Percentiles rank a stretch among this genome's conserved stretches.
phyloP scores from a whole-genome alignment of 495 filamentous ascomycete species.

The Podospora appendiculata region DNA sequence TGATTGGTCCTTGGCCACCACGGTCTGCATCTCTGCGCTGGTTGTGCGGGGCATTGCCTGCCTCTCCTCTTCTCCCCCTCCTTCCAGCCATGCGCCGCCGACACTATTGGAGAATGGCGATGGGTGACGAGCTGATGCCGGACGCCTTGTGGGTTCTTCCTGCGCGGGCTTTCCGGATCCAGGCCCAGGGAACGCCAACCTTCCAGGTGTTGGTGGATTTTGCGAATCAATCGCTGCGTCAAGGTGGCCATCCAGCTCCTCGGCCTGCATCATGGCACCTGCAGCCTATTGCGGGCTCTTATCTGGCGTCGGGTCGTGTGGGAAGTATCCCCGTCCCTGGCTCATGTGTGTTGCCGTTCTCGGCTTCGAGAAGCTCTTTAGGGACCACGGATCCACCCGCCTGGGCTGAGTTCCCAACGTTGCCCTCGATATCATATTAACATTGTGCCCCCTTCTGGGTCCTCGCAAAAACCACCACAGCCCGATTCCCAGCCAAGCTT shows the following conservation, averaged over 20 bases:
- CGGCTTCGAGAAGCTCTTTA: slow-evolving; percentile 5
- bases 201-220: background rate
- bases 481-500: no score
- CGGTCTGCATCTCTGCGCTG: background rate
- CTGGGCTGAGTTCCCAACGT: background rate
- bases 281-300: background rate
- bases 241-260: background rate
- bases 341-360: slow-evolving; percentile 1
- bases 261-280: background rate
- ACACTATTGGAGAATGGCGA: background rate
- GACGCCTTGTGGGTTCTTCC: no score
- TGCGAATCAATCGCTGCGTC: slow-evolving; percentile 1
- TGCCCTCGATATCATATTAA: background rate
- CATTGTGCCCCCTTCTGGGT: background rate
- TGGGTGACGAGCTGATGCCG: no score
- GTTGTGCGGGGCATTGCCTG: slow-evolving; percentile 7
- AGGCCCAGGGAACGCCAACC: slow-evolving; percentile 1
- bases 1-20: slow-evolving; percentile 5
- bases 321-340: no score
- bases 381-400: slow-evolving; percentile 3
- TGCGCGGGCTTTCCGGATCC: no score
- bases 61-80: no score
- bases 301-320: background rate
- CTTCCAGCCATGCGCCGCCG: background rate
- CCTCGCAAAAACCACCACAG: background rate